Evolutionary conservation across 257 asterid species (phyloP).

Genomic region (Parsonsia alboflavescens): DNA sequence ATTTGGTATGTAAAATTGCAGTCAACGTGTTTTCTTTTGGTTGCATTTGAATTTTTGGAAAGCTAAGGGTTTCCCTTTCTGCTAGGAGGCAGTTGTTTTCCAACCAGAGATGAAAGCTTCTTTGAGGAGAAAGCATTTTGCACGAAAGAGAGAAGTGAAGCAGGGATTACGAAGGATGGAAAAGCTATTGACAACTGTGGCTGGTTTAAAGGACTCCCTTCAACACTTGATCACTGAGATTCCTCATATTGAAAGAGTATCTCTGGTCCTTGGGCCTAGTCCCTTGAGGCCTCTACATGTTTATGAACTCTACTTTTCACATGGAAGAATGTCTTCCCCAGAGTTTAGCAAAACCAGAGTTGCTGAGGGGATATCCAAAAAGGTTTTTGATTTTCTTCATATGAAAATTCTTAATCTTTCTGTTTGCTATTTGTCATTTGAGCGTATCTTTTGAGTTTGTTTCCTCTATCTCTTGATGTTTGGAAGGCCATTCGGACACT

Average conservation of each 20-base stretch:
- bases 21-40: not conserved
- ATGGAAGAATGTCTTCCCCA: conserved; percentile 31
- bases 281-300: conserved; percentile 77
- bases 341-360: conserved; percentile 52
- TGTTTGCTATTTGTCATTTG: not conserved
- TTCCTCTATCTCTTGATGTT: not conserved
- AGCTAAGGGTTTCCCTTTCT: not conserved
- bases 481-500: conserved; percentile 73
- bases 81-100: conserved; percentile 53
- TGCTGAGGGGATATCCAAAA: conserved; percentile 66
- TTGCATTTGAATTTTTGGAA: not conserved
- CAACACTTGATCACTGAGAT: conserved; percentile 54
- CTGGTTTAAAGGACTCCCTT: conserved; percentile 56
- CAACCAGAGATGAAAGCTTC: conserved; percentile 47
- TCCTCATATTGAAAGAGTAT: conserved; percentile 49
- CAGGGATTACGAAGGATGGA: conserved; percentile 71
- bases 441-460: conserved; percentile 7
- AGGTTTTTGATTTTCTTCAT: conserved; percentile 35
- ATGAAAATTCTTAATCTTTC: not conserved
- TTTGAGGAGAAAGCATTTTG: conserved; percentile 52
- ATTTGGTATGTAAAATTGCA: conserved; percentile 44
- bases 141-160: conserved; percentile 84
- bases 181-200: conserved; percentile 55
- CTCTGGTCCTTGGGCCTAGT: conserved; percentile 80
- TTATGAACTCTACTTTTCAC: conserved; percentile 62